These are phyloP conservation scores for Collybia nuda DNA, from an alignment of 768 basidiomycete genomes.

Conservation along the genomic window DNA sequence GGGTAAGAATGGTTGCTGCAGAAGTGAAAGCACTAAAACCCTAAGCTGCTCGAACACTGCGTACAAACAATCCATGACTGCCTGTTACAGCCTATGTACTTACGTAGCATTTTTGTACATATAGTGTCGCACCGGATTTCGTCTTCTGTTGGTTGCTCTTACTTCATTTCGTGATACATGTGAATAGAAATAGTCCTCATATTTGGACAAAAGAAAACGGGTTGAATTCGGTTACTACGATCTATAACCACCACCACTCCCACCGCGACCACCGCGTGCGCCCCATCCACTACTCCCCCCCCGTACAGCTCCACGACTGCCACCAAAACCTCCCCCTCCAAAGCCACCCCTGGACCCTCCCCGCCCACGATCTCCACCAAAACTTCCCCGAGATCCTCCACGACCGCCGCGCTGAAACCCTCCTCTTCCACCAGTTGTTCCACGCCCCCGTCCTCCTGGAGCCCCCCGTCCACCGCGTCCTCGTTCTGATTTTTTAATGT, in stretches of 20 bases:
- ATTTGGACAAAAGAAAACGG: background rate
- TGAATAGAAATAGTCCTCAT: background rate
- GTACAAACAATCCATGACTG: no score
- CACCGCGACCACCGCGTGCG: conserved; percentile 8
- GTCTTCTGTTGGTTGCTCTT: background rate
- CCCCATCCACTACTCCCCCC: conserved; percentile 25
- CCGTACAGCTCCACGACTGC: conserved; percentile 5
- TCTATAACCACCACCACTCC: conserved; percentile 42
- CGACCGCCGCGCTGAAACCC: conserved; percentile 47
- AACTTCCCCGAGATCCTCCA: conserved; percentile 36
- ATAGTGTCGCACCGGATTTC: background rate
- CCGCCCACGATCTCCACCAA: conserved; percentile 36
- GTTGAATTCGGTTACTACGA: conserved; percentile 27
- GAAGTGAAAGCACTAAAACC: conserved; percentile 53
- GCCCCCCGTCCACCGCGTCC: conserved; percentile 42
- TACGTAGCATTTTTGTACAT: conserved; percentile 1
- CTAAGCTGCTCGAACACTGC: conserved; percentile 22
- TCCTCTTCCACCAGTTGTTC: conserved; percentile 42
- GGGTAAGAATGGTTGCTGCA: conserved; percentile 40
- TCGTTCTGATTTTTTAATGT: conserved; percentile 24
- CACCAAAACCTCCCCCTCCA: conserved; percentile 11
- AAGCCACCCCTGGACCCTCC: conserved; percentile 18
- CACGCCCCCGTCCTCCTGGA: conserved; percentile 33
- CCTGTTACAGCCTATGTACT: background rate
- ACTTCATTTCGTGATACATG: background rate